These are phyloP conservation scores for Triticum urartu DNA, from an alignment of 176 grass and related monocot species.

Conservation along the genomic window DNA sequence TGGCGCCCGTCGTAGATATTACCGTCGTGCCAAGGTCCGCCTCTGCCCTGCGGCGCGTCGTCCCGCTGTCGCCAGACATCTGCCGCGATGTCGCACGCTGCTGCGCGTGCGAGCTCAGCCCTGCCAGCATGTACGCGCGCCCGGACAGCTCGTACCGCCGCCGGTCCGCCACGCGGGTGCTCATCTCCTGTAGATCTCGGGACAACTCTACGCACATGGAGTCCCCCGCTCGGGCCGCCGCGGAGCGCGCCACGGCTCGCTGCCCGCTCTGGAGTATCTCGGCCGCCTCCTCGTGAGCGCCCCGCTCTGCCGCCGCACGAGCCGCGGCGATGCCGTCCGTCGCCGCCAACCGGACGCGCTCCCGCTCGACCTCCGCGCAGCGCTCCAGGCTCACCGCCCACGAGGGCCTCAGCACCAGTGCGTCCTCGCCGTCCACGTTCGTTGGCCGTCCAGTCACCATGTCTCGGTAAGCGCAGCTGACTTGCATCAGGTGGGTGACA, in stretches of 20 bases:
- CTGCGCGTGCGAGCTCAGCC: conserved; percentile 65
- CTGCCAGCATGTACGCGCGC: conserved; percentile 58
- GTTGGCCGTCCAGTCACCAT: conserved; percentile 36
- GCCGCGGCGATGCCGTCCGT: conserved; percentile 40
- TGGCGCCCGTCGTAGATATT: conserved; percentile 18
- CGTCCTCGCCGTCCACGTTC: conserved; percentile 40
- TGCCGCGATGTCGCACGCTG: conserved; percentile 56
- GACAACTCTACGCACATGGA: conserved; percentile 33
- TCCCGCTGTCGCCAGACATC: background rate
- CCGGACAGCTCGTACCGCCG: conserved; percentile 51
- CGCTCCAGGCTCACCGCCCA: background rate
- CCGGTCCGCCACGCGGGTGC: conserved; percentile 45
- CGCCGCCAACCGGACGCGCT: conserved; percentile 35
- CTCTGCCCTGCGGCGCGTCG: background rate
- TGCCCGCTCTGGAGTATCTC: conserved; percentile 36
- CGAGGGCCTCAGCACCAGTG: conserved; percentile 39
- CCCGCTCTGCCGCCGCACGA: conserved; percentile 46
- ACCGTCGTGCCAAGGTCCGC: background rate
- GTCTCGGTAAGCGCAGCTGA: conserved; percentile 64
- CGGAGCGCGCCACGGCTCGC: conserved; percentile 26
- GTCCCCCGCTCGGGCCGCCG: conserved; percentile 43
- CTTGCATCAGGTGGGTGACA: conserved; percentile 39
- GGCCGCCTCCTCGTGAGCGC: conserved; percentile 36
- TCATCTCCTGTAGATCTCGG: conserved; percentile 61
- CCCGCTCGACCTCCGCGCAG: conserved; percentile 62